A percentile compares a stretch with the other conserved stretches of the same genome.
Evolutionary conservation across 169 alveolate species (phyloP).

Genomic region (Cryptosporidium tyzzeri): DNA sequence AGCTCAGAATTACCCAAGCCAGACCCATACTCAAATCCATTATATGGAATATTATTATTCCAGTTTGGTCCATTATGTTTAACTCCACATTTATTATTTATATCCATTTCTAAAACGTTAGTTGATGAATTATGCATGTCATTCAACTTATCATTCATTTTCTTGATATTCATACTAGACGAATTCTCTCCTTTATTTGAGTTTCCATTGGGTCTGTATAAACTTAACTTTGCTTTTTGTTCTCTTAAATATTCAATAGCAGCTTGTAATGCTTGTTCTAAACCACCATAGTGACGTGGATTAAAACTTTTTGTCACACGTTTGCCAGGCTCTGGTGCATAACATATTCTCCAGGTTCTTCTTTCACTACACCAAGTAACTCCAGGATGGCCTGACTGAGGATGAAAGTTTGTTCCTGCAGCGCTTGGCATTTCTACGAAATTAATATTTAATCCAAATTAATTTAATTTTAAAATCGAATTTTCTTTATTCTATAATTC

Average conservation of each 20-base stretch:
- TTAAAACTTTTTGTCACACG: conserved; percentile 69
- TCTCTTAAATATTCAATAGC: conserved; percentile 65
- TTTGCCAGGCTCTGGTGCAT: conserved; percentile 72
- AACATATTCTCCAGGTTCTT: conserved; percentile 73
- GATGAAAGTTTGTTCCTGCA: conserved; percentile 53
- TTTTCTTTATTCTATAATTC: neutral
- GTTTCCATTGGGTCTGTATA: conserved; percentile 65
- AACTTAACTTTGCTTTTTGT: conserved; percentile 74
- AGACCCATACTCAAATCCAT: conserved; percentile 66
- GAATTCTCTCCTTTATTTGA: conserved; percentile 64
- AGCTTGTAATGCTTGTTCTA: conserved; percentile 70
- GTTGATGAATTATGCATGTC: conserved; percentile 29
- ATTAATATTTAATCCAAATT: too few relatives aligned
- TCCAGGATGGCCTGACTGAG: conserved; percentile 75
- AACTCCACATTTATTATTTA: conserved; percentile 8
- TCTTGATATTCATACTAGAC: conserved; percentile 31
- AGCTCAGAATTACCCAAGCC: conserved; percentile 48
- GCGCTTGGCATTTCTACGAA: conserved; percentile 57
- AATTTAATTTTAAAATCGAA: too few relatives aligned
- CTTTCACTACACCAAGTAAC: conserved; percentile 76
- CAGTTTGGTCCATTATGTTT: conserved; percentile 20
- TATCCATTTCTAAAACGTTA: conserved; percentile 8
- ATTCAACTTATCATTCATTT: conserved; percentile 50
- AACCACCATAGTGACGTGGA: conserved; percentile 71
- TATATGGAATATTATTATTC: conserved; percentile 41